Evolutionary conservation across 306 rosid species (phyloP).

Genomic region (Neltuma alba): DNA sequence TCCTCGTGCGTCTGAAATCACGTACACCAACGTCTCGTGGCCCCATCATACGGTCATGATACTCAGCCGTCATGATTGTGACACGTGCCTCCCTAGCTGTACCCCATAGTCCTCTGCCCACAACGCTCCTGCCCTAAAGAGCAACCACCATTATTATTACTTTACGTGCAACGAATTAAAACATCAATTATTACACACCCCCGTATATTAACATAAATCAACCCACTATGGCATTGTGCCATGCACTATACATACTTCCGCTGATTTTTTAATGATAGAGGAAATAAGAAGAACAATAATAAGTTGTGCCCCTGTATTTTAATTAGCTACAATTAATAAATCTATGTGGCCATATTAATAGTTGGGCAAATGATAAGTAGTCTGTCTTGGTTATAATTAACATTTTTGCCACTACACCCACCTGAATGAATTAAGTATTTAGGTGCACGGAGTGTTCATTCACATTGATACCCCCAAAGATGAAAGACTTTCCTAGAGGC

Average conservation of each 20-base stretch:
- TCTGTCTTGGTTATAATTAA: neutral
- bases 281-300: too few species aligned
- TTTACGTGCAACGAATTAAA: too few species aligned
- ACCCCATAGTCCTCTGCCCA: neutral
- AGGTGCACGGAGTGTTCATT: too few species aligned
- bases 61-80: neutral
- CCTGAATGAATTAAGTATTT: too few species aligned
- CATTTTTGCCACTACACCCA: neutral
- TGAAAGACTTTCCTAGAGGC: too few species aligned
- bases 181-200: neutral
- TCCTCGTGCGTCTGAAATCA: neutral
- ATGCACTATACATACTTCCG: too few species aligned
- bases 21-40: neutral
- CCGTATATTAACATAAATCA: too few species aligned
- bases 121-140: neutral
- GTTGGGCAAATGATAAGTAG: neutral
- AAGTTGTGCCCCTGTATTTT: neutral
- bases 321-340: neutral
- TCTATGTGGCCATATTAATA: neutral
- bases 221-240: too few species aligned
- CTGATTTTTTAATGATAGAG: neutral
- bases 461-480: too few species aligned
- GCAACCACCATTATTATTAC: neutral
- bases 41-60: neutral
- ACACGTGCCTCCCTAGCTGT: constrained; percentile 21